Evolutionary conservation across 352 stramenopile species (phyloP), one percentile per base, ranked within the genome.

Genomic region (Phytophthora tubulina): DNA sequence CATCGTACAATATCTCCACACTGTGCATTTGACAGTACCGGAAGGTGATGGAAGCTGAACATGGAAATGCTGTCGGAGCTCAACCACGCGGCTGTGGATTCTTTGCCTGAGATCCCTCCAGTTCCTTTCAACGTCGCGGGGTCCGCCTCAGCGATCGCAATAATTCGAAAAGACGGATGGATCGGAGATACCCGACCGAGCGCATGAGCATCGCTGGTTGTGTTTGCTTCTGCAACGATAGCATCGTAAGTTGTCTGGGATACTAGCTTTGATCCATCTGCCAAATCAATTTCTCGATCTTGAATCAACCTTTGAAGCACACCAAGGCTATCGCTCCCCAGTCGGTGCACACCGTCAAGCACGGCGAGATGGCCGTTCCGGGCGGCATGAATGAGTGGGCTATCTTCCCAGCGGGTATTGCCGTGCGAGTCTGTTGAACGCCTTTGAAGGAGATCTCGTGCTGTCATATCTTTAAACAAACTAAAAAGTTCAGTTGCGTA

Each of bases 391-490:
- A 98, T 90, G 4, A 99, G 73, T 8, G 96, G 94, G 46, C 93
- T 98, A 55, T 98, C 85, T 69, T 95, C 88, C 97, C 97, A 99
- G 13, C 67, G 82, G 8, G 96, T 99, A 51, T 98, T 91, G 3
- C 95, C 95, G 9, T 78, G 70, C 5, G 80, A 76, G 56, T 98
- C 91, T 2, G 95, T 99, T 9, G 79, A 90, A 9, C 96, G 90
- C 44, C 85, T 82, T 65, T 98, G 89, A 31, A 99, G 78, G 7
- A 99, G 85, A 85, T 99, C 96, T 30, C 96, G 84, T 3, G 88
- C 80, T 5, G 90, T 98, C 85, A 99, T 97, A 63, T 99, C 97
- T 59, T 95, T 92, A 68, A 98, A 97, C 7, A 99, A 67, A 60
- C 85, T 94, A 55, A 98, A 97, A 17, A 98, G 70, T 63, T 98